Base-by-base conservation (phyloP, 2,329 filamentous ascomycete genomes). In the Aspergillus sp. region DNA sequence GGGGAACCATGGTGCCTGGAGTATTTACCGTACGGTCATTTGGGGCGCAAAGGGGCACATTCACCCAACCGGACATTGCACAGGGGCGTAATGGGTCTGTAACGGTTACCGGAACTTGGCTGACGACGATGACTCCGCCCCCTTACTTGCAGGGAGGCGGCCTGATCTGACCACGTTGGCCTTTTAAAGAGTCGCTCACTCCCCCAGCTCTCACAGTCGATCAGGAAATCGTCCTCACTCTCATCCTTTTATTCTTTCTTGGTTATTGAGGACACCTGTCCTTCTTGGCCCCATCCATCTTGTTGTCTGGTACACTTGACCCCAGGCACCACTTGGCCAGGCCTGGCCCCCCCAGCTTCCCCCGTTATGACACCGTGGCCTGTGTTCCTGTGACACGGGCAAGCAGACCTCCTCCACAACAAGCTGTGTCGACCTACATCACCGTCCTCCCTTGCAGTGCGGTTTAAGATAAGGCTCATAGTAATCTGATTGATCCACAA, bases 331-430 rank as follows among this genome's bases (percentile, higher is more conserved):
- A 50, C 36, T 59, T 39, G 50, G 58, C 62, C 65, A 68, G 69
- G 66, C 66, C 65, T 61, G 62, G 54, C 61, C 61, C 65, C 32
- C 70, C 67, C 67, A 68, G 64, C 66, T 66, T 62, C 64, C 55
- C 66, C 64, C 66, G 69, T 73, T 65, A 77, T 76, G 75, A 73
- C 74, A 77, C 63, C 70, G 71, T 77, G 73, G 68, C 71, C 67
- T 70, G 50, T 68, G 23, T 58, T 54, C 44, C 57, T 42, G 50
- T 68, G 60, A 66, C 53, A 57, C 47, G 53, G 61, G 44, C 58
- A 47, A 54, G 48, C 25, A 56, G 51, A 61, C 23, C 10, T 38
- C 42, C 60, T 38, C 42, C 60, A 48, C 51, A 57, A 39, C 39
- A 30, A 30, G 41, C n/a, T 44, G 53, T 44, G 42, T 15, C 17